phyloP scores from a whole-genome alignment of 202 grass and related monocot species.

The Cymbopogon flexuosus region DNA sequence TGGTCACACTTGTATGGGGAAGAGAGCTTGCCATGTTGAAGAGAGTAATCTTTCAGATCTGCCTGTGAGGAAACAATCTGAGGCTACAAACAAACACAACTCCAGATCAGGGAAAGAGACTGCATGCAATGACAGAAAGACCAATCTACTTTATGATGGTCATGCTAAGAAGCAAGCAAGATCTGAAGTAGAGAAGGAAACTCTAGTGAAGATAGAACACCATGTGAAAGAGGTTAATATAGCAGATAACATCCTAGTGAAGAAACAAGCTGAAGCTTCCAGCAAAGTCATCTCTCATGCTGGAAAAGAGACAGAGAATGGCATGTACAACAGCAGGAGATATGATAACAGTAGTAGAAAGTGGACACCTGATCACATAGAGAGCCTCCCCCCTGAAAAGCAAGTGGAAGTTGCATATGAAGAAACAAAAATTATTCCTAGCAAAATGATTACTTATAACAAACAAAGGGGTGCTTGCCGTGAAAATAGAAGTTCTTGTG shows the following conservation, averaged over 20 bases:
- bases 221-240: slow-evolving; percentile 11
- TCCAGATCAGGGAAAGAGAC: slow-evolving; percentile 14
- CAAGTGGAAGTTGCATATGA: slow-evolving; percentile 49
- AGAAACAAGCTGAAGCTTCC: slow-evolving; percentile 27
- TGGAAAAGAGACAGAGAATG: slow-evolving; percentile 17
- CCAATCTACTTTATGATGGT: slow-evolving; percentile 20
- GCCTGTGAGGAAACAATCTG: slow-evolving; percentile 6
- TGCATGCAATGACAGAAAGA: neutral
- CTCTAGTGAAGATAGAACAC: neutral
- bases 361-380: slow-evolving; percentile 18
- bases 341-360: slow-evolving; percentile 20
- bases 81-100: slow-evolving; percentile 12
- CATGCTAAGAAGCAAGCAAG: slow-evolving; percentile 21
- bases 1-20: slow-evolving; percentile 36
- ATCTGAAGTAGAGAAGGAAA: slow-evolving; percentile 14
- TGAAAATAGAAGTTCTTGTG: slow-evolving; percentile 6
- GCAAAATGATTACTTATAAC: slow-evolving; percentile 22
- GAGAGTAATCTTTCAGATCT: slow-evolving; percentile 15
- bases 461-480: slow-evolving; percentile 1
- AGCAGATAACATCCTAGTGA: neutral
- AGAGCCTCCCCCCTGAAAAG: slow-evolving; percentile 47
- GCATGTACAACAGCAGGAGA: slow-evolving; percentile 14
- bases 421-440: slow-evolving; percentile 32
- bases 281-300: neutral
- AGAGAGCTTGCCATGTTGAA: neutral